phyloP scores from a whole-genome alignment of 805 yeast species.

The Myxozyma kluyveri region DNA sequence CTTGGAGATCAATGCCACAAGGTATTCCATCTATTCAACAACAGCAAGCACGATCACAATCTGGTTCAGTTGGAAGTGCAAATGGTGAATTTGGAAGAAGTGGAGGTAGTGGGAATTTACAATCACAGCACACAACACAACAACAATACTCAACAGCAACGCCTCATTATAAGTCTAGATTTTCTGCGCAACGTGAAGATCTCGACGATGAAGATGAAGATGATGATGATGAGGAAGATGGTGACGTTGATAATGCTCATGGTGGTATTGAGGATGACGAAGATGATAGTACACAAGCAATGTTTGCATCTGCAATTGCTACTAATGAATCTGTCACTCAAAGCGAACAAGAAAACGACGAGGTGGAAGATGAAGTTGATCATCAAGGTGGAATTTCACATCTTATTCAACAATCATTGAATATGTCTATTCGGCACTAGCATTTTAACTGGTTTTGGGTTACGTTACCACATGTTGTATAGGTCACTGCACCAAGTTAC shows the following conservation, averaged over 20 bases:
- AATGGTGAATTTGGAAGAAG: no score
- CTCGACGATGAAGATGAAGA: neutral
- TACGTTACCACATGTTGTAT: no score
- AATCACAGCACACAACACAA: conserved; percentile 1
- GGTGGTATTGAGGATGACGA: conserved; percentile 4
- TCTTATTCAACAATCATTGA: neutral
- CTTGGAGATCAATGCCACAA: neutral
- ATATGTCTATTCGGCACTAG: neutral
- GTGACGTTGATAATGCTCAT: neutral
- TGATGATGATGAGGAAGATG: conserved; percentile 6
- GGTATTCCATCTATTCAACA: neutral
- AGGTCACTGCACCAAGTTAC: no score
- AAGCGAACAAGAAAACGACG: neutral
- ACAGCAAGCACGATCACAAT: no score
- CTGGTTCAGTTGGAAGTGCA: no score
- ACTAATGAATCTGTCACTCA: neutral
- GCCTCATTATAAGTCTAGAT: neutral
- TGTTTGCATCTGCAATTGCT: conserved; percentile 6
- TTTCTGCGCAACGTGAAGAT: neutral
- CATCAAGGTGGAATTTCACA: neutral
- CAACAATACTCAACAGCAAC: neutral
- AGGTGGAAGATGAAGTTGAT: neutral
- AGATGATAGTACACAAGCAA: conserved; percentile 13
- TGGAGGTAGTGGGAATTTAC: no score
- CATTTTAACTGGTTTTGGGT: no score